Percentiles rank a stretch among this genome's conserved stretches.
Conservation (phyloP, 805 yeast genomes). For the Teunomyces kruisii region DNA sequence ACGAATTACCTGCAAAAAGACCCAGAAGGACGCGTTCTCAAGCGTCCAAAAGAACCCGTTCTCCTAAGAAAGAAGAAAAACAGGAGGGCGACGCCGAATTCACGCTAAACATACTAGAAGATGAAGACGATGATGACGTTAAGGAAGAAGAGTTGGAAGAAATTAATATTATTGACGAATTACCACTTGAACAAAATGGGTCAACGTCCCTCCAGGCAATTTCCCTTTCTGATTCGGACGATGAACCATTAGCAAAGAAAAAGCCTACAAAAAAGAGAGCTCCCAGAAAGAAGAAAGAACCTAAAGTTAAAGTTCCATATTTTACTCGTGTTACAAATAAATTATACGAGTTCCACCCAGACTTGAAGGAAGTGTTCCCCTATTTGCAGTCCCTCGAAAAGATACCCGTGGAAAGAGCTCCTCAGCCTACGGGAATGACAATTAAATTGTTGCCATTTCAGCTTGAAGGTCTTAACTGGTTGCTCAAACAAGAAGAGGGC, state of each 20-base stretch:
- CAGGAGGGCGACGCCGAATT: constrained; percentile 16
- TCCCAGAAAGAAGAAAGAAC: constrained; percentile 35
- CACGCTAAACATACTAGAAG: constrained; percentile 5
- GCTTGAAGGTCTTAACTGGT: constrained; percentile 90
- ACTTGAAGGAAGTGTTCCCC: constrained; percentile 69
- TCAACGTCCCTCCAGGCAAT: constrained; percentile 9
- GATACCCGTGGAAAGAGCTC: constrained; percentile 54
- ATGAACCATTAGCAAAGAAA: constrained; percentile 15
- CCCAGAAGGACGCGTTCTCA: constrained; percentile 11
- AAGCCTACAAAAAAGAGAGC: constrained; percentile 17
- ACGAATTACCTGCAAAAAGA: constrained; percentile 7
- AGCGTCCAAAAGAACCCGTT: constrained; percentile 3
- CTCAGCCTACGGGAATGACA: constrained; percentile 78
- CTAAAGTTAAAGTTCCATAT: constrained; percentile 62
- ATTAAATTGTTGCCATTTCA: constrained; percentile 84
- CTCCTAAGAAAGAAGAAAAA: constrained; percentile 2
- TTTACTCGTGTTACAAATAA: constrained; percentile 68
- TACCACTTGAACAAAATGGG: constrained; percentile 6
- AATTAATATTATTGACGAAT: constrained; percentile 23
- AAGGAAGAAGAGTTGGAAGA: constrained; percentile 42
- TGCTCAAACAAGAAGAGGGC: constrained; percentile 75
- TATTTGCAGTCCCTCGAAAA: constrained; percentile 49
- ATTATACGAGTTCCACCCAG: constrained; percentile 76
- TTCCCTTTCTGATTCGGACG: constrained; percentile 28
- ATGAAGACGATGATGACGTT: constrained; percentile 15